A percentile compares a stretch with the other conserved stretches of the same genome.
These are phyloP conservation scores for Penicillium janthinellum DNA, from an alignment of 2,329 filamentous ascomycete genomes.

Conservation along the genomic window DNA sequence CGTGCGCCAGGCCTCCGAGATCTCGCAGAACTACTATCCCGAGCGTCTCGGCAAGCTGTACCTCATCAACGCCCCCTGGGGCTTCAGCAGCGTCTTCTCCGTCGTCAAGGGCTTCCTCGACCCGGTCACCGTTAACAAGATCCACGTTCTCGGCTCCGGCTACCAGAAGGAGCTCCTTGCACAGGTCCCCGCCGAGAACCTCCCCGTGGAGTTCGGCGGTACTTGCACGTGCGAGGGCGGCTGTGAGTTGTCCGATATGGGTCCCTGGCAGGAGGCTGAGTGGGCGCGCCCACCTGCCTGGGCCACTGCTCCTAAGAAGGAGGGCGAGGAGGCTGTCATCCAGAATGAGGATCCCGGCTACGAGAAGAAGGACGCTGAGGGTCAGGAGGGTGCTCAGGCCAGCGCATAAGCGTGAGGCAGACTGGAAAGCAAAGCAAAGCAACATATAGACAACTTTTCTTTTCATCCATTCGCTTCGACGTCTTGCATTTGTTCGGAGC, in stretches of 20 bases:
- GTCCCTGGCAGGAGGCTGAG: conserved; percentile 70
- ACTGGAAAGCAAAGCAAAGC: conserved; percentile 12
- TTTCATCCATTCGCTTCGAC: conserved; percentile 13
- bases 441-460: conserved; percentile 15
- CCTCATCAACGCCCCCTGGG: conserved; percentile 97
- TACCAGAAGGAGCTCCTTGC: conserved; percentile 83
- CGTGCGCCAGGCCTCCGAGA: conserved; percentile 77
- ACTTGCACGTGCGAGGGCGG: conserved; percentile 78
- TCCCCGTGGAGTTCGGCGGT: conserved; percentile 85
- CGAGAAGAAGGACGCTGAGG: conserved; percentile 33
- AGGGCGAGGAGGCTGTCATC: conserved; percentile 6
- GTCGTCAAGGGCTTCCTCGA: conserved; percentile 93
- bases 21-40: conserved; percentile 99
- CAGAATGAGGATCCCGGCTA: conserved; percentile 28
- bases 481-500: conserved; percentile 7
- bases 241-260: conserved; percentile 83
- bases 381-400: conserved; percentile 29
- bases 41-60: conserved; percentile 95
- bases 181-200: conserved; percentile 86
- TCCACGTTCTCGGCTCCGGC: conserved; percentile 78
- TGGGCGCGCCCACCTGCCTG: conserved; percentile 50
- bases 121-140: conserved; percentile 95
- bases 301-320: conserved; percentile 30
- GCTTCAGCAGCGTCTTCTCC: conserved; percentile 82
- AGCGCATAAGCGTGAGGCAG: conserved; percentile 27